Evolutionary conservation across 192 early-diverging fungal genomes (phyloP).

Genomic region (Coemansia asiatica): DNA sequence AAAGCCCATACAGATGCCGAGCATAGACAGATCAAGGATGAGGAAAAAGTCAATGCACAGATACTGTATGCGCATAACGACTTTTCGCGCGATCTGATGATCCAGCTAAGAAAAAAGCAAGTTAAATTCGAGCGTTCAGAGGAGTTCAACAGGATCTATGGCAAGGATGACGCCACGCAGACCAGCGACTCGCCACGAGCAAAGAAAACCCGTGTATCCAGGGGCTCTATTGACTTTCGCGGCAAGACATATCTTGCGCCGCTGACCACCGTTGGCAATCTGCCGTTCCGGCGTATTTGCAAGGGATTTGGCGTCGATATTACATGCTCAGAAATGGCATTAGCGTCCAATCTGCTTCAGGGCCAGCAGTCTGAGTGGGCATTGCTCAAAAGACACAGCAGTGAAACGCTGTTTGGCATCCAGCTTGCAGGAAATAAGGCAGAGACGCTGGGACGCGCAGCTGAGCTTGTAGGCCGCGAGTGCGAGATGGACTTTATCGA

Average conservation of each 20-base stretch:
- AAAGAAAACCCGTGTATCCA: slow-evolving; percentile 9
- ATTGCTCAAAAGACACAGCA: slow-evolving; percentile 75
- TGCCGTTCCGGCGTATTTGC: slow-evolving; percentile 94
- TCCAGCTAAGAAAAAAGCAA: slow-evolving; percentile 38
- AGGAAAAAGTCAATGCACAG: slow-evolving; percentile 39
- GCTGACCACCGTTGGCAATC: slow-evolving; percentile 94
- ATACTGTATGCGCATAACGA: slow-evolving; percentile 18
- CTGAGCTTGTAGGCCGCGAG: slow-evolving; percentile 68
- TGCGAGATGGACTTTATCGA: slow-evolving; percentile 91
- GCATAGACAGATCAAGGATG: slow-evolving; percentile 58
- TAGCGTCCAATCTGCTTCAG: slow-evolving; percentile 65
- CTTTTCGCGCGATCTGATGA: slow-evolving; percentile 24
- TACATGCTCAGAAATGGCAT: slow-evolving; percentile 96
- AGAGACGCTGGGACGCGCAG: slow-evolving; percentile 59
- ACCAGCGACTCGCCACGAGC: slow-evolving; percentile 26
- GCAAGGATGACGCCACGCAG: slow-evolving; percentile 13
- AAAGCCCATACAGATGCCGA: slow-evolving; percentile 56
- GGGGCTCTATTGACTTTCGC: slow-evolving; percentile 64
- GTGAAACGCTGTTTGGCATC: slow-evolving; percentile 91
- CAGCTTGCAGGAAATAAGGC: slow-evolving; percentile 76
- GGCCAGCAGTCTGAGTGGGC: slow-evolving; percentile 80
- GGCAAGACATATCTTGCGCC: slow-evolving; percentile 93
- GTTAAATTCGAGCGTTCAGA: slow-evolving; percentile 47
- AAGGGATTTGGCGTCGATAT: slow-evolving; percentile 94
- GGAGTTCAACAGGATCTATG: slow-evolving; percentile 37